A percentile compares a stretch with the other conserved stretches of the same genome.
Evolutionary conservation across 371 early-diverging fungal genomes (phyloP).

Genomic region (Rhizopus sp.): DNA sequence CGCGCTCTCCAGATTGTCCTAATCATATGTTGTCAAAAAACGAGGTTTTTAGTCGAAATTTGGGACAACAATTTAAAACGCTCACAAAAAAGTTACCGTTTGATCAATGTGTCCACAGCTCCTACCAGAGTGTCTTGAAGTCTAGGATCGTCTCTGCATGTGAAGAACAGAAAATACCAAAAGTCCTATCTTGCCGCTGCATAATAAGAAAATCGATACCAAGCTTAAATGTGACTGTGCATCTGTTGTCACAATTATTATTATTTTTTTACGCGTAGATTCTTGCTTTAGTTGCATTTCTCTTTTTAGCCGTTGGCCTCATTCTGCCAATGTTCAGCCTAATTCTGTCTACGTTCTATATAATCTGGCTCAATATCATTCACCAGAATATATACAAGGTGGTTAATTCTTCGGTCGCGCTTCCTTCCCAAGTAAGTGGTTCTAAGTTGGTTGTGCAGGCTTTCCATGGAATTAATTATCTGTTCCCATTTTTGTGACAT

Average conservation of each 20-base stretch:
- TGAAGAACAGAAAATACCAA: too few species aligned
- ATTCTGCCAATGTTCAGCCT: conserved; percentile 17
- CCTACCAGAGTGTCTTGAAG: too few species aligned
- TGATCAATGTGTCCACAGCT: too few species aligned
- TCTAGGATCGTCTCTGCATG: too few species aligned
- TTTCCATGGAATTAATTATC: conserved; percentile 14
- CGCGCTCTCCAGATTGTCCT: too few species aligned
- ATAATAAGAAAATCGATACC: conserved; percentile 20
- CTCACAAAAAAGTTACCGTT: too few species aligned
- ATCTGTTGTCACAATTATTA: conserved; percentile 12
- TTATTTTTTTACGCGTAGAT: conserved; percentile 14
- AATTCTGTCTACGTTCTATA: conserved; percentile 22
- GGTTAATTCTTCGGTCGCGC: conserved; percentile 18
- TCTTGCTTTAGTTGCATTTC: conserved; percentile 16
- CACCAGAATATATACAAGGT: conserved; percentile 20
- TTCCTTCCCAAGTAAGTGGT: conserved; percentile 21
- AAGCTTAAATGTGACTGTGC: conserved; percentile 15
- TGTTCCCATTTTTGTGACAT: conserved; percentile 23
- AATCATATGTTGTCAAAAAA: too few species aligned
- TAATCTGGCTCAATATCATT: conserved; percentile 19
- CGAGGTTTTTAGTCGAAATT: too few species aligned
- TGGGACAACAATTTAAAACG: too few species aligned
- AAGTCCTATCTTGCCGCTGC: conserved; percentile 15
- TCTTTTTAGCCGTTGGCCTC: conserved; percentile 9
- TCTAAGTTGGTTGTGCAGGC: conserved; percentile 14